Conservation (phyloP, 2,329 filamentous ascomycete genomes). For the Daldinia sp. region DNA sequence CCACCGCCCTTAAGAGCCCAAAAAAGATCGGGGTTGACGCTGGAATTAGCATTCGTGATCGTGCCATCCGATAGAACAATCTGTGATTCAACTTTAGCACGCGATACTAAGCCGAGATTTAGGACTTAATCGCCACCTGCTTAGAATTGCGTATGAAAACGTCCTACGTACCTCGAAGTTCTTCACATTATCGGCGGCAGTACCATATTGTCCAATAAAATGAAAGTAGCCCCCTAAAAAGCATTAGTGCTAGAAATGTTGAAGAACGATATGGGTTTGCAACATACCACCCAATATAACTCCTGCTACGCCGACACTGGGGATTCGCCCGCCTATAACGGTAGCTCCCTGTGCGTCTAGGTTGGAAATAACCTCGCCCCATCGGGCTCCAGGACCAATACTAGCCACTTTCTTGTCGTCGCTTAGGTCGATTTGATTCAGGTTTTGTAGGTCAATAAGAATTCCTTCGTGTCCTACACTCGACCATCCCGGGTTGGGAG, state of each 20-base stretch:
- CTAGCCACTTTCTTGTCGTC: slow-evolving; percentile 43
- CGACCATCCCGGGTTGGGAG: slow-evolving; percentile 40
- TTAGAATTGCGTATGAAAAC: no score
- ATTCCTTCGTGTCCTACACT: slow-evolving; percentile 34
- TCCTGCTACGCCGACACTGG: slow-evolving; percentile 45
- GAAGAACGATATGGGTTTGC: not conserved
- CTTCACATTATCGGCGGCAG: slow-evolving; percentile 58
- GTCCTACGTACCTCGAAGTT: slow-evolving; percentile 50
- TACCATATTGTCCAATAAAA: slow-evolving; percentile 50
- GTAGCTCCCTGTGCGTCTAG: slow-evolving; percentile 29
- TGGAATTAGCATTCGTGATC: slow-evolving; percentile 56
- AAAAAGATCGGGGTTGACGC: slow-evolving; percentile 58
- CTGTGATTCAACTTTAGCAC: slow-evolving; percentile 40
- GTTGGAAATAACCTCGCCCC: slow-evolving; percentile 39
- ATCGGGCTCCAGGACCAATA: slow-evolving; percentile 49
- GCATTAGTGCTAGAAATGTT: not conserved
- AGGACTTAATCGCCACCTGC: not conserved
- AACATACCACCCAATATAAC: slow-evolving; percentile 49
- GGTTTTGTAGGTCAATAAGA: slow-evolving; percentile 43
- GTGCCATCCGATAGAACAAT: slow-evolving; percentile 60
- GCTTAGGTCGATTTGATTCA: slow-evolving; percentile 41
- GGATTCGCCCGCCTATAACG: slow-evolving; percentile 42
- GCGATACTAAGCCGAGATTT: not conserved
- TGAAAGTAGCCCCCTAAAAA: slow-evolving; percentile 43
- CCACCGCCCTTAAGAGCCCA: slow-evolving; percentile 62